Evolutionary conservation across 2,329 filamentous ascomycete species (phyloP).

Genomic region (Pyrenochaeta sp.): DNA sequence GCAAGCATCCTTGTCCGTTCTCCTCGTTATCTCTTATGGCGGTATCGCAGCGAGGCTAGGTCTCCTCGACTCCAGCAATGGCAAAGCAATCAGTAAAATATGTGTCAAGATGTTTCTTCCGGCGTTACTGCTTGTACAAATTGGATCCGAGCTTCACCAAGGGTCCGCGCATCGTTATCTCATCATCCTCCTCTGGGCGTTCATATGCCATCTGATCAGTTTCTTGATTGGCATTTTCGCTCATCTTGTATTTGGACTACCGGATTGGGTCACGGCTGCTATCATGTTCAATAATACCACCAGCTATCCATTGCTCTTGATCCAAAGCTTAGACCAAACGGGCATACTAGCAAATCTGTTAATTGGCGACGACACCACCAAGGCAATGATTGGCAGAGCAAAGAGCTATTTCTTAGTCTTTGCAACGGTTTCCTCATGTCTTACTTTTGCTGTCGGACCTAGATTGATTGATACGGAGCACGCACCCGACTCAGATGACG

Average conservation of each 20-base stretch:
- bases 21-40: conserved; percentile 62
- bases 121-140: conserved; percentile 60
- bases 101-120: conserved; percentile 63
- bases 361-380: conserved; percentile 50
- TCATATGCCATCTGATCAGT: conserved; percentile 57
- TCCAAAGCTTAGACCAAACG: conserved; percentile 61
- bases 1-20: conserved; percentile 62
- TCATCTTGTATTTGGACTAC: conserved; percentile 56
- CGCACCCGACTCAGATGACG: conserved; percentile 33
- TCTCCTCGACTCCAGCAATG: conserved; percentile 55
- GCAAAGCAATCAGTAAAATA: conserved; percentile 61
- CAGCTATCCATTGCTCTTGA: conserved; percentile 58
- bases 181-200: conserved; percentile 59
- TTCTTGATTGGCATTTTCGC: conserved; percentile 55
- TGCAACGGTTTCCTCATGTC: conserved; percentile 66
- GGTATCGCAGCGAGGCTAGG: conserved; percentile 57
- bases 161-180: conserved; percentile 57
- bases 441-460: conserved; percentile 70
- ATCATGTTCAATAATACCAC: conserved; percentile 66
- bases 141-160: conserved; percentile 59
- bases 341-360: conserved; percentile 62
- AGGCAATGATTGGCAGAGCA: conserved; percentile 62
- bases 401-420: conserved; percentile 72
- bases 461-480: conserved; percentile 59
- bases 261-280: conserved; percentile 61